Evolutionary conservation across 2,329 filamentous ascomycete species (phyloP), one percentile per base, ranked within the genome.

Genomic region (Verruconis gallopava): DNA sequence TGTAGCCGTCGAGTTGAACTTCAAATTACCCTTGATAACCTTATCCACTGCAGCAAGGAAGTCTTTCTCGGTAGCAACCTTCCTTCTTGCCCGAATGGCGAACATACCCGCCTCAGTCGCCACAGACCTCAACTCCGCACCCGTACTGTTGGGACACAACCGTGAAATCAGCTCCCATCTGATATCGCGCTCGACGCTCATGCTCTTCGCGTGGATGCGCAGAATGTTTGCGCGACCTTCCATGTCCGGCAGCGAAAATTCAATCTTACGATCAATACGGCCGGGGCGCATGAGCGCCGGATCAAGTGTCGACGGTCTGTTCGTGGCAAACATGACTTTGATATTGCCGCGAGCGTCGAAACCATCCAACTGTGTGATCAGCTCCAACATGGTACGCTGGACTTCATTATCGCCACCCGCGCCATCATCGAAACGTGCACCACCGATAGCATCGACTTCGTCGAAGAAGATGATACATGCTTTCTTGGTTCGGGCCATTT

Each of bases 381-480:
- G 73, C 60, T 96, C 89, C 71, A 96, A 67, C 89, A 96, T 96
- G 50, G 89, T 96, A 68, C 89, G 75, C 65, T 96, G 89, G 4
- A 96, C 89, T 62, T 96, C 89, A 59, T 96, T 96, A 64, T 96
- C 89, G 56, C 89, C 89, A 53, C 89, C 89, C 48, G 89, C 89
- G 50, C 89, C 89, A 53, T 96, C 89, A 55, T 96, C 89, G 59
- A 96, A 95, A 63, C 89, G 85, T 30, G 89, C 89, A 53, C 89
- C 89, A 58, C 89, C 89, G 43, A 96, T 85, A 38, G 89, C 89
- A 62, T 96, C 89, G 48, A 96, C 91, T 68, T 98, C 91, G 61
- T 98, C 91, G 57, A 94, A 93, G 78, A 98, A 98, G 67, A 98
- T 98, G 59, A 98, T 98, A 65, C 91, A 98, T 1, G 91, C 91